Conservation (phyloP, 176 grass and related monocot genomes). For the Otatea glauca region DNA sequence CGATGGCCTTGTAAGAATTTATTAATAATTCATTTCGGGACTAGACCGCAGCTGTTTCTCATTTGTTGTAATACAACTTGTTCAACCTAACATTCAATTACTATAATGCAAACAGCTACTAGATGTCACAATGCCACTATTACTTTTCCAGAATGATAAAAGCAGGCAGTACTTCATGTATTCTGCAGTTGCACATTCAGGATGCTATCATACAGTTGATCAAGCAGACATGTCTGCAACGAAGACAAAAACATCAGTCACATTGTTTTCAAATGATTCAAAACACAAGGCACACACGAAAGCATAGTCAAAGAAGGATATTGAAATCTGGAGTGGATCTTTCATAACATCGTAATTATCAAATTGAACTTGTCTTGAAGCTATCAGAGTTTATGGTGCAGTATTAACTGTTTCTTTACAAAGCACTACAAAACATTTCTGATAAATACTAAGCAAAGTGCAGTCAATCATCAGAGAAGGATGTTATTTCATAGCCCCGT, state of each 20-base stretch:
- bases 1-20: neutral
- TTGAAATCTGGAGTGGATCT: neutral
- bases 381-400: neutral
- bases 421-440: slow-evolving; percentile 14
- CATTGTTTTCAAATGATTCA: neutral
- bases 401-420: slow-evolving; percentile 47
- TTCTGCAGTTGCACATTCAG: neutral
- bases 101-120: neutral
- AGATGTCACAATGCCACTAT: neutral
- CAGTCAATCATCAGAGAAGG: slow-evolving; percentile 18
- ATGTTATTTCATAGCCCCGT: neutral
- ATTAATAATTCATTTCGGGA: neutral
- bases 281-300: neutral
- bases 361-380: neutral
- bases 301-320: neutral
- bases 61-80: neutral
- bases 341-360: slow-evolving; percentile 4
- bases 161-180: neutral
- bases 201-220: neutral
- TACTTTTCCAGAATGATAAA: neutral
- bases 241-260: neutral
- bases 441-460: neutral
- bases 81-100: neutral
- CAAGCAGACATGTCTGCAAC: neutral
- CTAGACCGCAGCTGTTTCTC: neutral